Percentiles rank a stretch among this genome's conserved stretches.
Evolutionary conservation across 176 grass and related monocot genomes (phyloP).

Genomic region (Oryza longistaminata): DNA sequence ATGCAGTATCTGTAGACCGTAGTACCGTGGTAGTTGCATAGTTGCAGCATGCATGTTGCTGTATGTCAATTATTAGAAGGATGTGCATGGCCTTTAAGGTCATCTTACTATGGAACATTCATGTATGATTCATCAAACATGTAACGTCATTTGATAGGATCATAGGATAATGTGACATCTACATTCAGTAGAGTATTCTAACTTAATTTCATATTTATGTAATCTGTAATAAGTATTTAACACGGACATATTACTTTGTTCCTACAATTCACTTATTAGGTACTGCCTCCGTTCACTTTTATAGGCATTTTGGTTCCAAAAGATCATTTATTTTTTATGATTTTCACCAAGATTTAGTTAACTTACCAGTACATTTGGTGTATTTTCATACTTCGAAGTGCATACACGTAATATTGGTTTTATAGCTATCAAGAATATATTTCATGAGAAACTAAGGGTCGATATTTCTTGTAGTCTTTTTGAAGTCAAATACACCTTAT

Average conservation of each 20-base stretch:
- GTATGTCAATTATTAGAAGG: not conserved
- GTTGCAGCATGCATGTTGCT: not conserved
- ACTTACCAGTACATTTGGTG: not conserved
- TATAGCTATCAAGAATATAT: not conserved
- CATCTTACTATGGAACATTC: not conserved
- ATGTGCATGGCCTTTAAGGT: not conserved
- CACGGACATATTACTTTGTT: not conserved
- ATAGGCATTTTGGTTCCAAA: not conserved
- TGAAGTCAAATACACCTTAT: no score
- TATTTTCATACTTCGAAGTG: not conserved
- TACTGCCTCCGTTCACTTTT: not conserved
- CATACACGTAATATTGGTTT: no score
- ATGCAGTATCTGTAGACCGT: not conserved
- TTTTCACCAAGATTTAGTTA: not conserved
- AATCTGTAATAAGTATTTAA: not conserved
- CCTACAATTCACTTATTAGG: not conserved
- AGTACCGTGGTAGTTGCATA: not conserved
- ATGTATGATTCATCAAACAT: not conserved
- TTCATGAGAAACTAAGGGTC: not conserved
- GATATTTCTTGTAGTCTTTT: not conserved
- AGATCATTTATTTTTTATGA: not conserved
- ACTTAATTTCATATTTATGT: not conserved
- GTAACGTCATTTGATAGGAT: not conserved
- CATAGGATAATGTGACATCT: not conserved
- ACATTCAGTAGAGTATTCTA: not conserved